A percentile compares a stretch with the other conserved stretches of the same genome.
These are phyloP conservation scores for Aureobasidium mangrovei DNA, from an alignment of 2,329 filamentous ascomycete species.

Conservation along the genomic window DNA sequence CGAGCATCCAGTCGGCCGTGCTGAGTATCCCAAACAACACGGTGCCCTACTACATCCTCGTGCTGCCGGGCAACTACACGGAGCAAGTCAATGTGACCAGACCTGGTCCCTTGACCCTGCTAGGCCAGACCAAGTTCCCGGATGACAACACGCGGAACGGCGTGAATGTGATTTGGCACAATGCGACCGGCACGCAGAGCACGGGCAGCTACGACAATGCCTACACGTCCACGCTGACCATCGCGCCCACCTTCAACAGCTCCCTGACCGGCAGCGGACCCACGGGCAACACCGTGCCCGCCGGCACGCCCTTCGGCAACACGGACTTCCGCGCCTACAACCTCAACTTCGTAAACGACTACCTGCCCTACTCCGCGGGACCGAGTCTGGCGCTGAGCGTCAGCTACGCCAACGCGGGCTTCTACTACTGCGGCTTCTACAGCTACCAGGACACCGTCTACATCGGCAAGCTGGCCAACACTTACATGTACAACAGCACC, in stretches of 20 bases:
- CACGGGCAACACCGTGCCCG: conserved; percentile 52
- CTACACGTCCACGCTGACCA: conserved; percentile 52
- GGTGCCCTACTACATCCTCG: conserved; percentile 46
- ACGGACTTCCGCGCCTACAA: conserved; percentile 58
- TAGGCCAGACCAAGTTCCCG: conserved; percentile 47
- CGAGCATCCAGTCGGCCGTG: conserved; percentile 41
- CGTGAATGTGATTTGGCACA: conserved; percentile 51
- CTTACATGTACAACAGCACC: conserved; percentile 52
- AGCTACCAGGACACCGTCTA: conserved; percentile 64
- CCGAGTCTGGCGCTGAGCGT: conserved; percentile 53
- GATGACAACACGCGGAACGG: conserved; percentile 39
- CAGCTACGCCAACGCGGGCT: conserved; percentile 55
- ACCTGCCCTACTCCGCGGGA: conserved; percentile 43
- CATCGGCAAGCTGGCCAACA: conserved; percentile 57
- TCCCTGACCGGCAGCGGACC: conserved; percentile 54
- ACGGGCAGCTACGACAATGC: conserved; percentile 49
- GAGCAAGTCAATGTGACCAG: conserved; percentile 60
- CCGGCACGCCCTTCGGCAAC: conserved; percentile 54
- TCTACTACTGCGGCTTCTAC: conserved; percentile 58
- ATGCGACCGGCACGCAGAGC: conserved; percentile 42
- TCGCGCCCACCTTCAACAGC: conserved; percentile 55
- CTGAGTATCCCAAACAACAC: conserved; percentile 39
- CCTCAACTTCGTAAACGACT: conserved; percentile 56
- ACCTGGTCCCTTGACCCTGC: conserved; percentile 49
- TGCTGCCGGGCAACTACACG: conserved; percentile 51